Conservation (phyloP, 169 alveolate genomes). For the Babesia ovata region DNA sequence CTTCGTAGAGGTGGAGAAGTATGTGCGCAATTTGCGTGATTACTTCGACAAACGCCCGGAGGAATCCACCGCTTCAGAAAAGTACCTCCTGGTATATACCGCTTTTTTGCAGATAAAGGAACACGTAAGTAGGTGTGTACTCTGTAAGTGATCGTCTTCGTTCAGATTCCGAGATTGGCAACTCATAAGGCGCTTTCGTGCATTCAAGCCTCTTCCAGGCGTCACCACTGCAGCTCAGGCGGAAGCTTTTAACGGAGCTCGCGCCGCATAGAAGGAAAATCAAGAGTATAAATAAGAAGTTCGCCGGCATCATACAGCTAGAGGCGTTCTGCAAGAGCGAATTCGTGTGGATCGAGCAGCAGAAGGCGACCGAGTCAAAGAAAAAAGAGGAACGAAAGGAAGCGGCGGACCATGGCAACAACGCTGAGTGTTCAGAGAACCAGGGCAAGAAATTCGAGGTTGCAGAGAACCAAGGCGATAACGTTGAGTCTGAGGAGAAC, state of each 20-base stretch:
- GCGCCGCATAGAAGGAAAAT: constrained; percentile 26
- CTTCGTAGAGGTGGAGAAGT: constrained; percentile 33
- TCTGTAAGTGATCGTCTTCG: not conserved
- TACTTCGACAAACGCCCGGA: constrained; percentile 4
- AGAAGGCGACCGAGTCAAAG: constrained; percentile 38
- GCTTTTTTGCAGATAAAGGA: constrained; percentile 44
- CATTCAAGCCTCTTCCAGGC: constrained; percentile 14
- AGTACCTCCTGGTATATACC: constrained; percentile 51
- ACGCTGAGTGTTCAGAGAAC: too few relatives aligned
- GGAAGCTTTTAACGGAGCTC: constrained; percentile 18
- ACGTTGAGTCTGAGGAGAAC: too few relatives aligned
- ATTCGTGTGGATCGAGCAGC: constrained; percentile 27
- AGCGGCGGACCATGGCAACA: too few relatives aligned
- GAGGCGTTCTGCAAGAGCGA: constrained; percentile 45
- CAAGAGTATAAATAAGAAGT: constrained; percentile 13
- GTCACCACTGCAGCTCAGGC: constrained; percentile 8
- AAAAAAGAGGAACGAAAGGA: too few relatives aligned
- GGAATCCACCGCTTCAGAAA: constrained; percentile 54
- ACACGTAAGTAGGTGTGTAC: constrained; percentile 24
- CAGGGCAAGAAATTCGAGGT: too few relatives aligned
- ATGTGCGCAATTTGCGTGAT: constrained; percentile 42
- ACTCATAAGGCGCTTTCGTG: constrained; percentile 56
- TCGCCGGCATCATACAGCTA: constrained; percentile 31
- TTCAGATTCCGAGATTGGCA: constrained; percentile 48
- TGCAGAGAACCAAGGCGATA: too few relatives aligned